These are phyloP conservation scores for Aspergillus awamori DNA, from an alignment of 2,329 filamentous ascomycete genomes.

Conservation along the genomic window DNA sequence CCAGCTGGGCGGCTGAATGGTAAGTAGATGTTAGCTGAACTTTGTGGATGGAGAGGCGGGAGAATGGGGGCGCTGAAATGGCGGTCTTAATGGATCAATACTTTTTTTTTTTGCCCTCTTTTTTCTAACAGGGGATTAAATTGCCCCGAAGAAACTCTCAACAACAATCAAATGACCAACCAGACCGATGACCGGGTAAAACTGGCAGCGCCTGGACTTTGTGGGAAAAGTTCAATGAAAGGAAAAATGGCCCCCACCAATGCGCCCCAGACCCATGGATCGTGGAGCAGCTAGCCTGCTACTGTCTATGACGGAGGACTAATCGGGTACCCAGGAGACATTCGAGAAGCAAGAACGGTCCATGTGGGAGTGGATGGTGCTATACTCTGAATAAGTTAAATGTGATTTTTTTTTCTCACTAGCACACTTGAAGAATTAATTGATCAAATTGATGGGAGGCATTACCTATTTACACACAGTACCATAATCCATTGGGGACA, in stretches of 20 bases:
- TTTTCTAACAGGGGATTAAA: background rate
- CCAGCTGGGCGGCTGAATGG: background rate
- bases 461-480: background rate
- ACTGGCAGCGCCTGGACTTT: constrained; percentile 5
- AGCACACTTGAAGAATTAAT: background rate
- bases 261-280: constrained; percentile 20
- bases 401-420: background rate
- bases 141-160: background rate
- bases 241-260: constrained; percentile 16
- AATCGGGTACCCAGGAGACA: background rate
- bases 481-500: background rate
- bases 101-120: too few relatives aligned
- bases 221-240: constrained; percentile 6
- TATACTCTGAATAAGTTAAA: background rate
- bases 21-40: background rate
- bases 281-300: constrained; percentile 13
- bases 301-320: constrained; percentile 7
- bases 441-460: background rate
- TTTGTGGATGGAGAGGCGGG: background rate
- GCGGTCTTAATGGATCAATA: background rate
- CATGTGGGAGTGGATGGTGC: constrained; percentile 7
- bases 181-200: background rate
- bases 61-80: constrained; percentile 5
- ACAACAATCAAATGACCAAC: background rate
- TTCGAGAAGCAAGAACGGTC: constrained; percentile 7